phyloP scores from a whole-genome alignment of 2,329 filamentous ascomycete genomes.

The Aspergillus sp. region DNA sequence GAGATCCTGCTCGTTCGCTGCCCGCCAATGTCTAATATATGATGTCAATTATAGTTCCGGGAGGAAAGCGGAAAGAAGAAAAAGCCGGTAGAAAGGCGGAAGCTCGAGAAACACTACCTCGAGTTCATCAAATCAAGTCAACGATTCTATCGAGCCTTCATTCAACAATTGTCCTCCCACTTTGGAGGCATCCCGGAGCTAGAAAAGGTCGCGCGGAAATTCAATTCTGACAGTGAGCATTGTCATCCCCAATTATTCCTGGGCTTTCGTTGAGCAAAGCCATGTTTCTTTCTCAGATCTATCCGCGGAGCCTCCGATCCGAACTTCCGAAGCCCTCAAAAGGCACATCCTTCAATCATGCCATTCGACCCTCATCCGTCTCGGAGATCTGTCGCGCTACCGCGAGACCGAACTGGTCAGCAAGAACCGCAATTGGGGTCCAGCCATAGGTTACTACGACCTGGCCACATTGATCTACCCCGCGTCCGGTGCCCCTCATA shows the following conservation, averaged over 20 bases:
- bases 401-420: conserved; percentile 70
- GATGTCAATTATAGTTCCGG: conserved; percentile 43
- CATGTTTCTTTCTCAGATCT: conserved; percentile 34
- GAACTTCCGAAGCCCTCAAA: conserved; percentile 54
- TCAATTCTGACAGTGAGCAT: conserved; percentile 50
- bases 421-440: conserved; percentile 74
- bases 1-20: neutral
- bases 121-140: conserved; percentile 85
- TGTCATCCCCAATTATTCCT: conserved; percentile 11
- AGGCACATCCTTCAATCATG: conserved; percentile 70
- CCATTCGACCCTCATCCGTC: conserved; percentile 77
- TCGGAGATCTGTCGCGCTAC: conserved; percentile 90
- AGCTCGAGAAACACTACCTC: conserved; percentile 77
- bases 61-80: conserved; percentile 55
- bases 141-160: conserved; percentile 83
- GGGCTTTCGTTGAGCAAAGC: conserved; percentile 10
- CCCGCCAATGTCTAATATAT: conserved; percentile 7
- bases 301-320: conserved; percentile 45
- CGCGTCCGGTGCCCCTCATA: conserved; percentile 76
- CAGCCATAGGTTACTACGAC: conserved; percentile 79
- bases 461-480: conserved; percentile 79
- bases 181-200: conserved; percentile 61
- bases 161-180: conserved; percentile 70
- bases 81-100: conserved; percentile 66
- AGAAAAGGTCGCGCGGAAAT: conserved; percentile 56